Evolutionary conservation across 192 early-diverging fungal genomes (phyloP).

Genomic region (Coemansia javaensis): DNA sequence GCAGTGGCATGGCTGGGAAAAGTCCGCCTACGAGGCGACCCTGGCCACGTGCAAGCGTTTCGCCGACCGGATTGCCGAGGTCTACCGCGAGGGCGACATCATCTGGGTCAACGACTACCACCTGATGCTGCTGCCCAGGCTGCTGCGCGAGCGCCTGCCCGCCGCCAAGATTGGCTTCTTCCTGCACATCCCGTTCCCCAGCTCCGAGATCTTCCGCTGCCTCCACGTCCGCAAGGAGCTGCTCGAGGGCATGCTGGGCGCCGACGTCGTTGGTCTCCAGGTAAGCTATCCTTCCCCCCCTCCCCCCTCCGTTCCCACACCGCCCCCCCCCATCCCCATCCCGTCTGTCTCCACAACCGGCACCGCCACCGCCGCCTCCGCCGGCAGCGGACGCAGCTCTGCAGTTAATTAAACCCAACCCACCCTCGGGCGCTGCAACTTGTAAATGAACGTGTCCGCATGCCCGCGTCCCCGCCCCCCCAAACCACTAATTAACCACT

Average conservation of each 20-base stretch:
- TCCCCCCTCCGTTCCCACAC: background rate
- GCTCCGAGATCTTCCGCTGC: constrained; percentile 91
- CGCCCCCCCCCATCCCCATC: background rate
- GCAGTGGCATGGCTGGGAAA: constrained; percentile 71
- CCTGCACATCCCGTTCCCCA: constrained; percentile 94
- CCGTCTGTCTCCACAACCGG: background rate
- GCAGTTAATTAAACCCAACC: too few relatives aligned
- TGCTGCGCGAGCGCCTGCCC: constrained; percentile 80
- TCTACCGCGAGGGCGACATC: constrained; percentile 79
- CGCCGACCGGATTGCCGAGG: constrained; percentile 72
- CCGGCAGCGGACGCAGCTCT: background rate
- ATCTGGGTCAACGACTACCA: constrained; percentile 99
- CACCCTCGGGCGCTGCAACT: too few relatives aligned
- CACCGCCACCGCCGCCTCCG: background rate
- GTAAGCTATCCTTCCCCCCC: constrained; percentile 12
- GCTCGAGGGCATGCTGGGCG: constrained; percentile 84
- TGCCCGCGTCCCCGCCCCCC: background rate
- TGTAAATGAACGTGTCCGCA: too few relatives aligned
- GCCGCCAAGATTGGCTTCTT: constrained; percentile 92
- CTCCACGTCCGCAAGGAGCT: constrained; percentile 81
- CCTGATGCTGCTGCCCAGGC: constrained; percentile 84
- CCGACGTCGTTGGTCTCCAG: constrained; percentile 84
- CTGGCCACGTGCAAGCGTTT: constrained; percentile 79
- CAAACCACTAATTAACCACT: too few relatives aligned
- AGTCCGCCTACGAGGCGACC: constrained; percentile 78